Evolutionary conservation across 1,284 basidiomycete species (phyloP).

Genomic region (Cystodermella granulosa): DNA sequence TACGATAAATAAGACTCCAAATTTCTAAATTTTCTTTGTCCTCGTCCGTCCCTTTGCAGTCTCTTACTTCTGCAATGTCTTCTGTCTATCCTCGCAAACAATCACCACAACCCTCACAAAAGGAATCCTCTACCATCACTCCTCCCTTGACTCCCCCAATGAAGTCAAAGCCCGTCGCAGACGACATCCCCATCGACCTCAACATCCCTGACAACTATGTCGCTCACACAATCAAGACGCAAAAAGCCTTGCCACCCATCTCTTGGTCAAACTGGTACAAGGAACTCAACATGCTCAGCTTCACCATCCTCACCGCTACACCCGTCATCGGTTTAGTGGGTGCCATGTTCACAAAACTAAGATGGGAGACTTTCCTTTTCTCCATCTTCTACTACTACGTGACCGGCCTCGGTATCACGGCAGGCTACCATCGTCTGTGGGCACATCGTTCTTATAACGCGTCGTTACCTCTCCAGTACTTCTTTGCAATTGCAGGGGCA

Average conservation of each 20-base stretch:
- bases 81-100: conserved; percentile 25
- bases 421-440: conserved; percentile 91
- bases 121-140: conserved; percentile 10
- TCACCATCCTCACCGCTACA: conserved; percentile 63
- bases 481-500: conserved; percentile 72
- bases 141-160: conserved; percentile 11
- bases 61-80: conserved; percentile 17
- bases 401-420: conserved; percentile 76
- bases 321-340: conserved; percentile 72
- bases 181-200: conserved; percentile 52
- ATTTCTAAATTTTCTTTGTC: background rate
- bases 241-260: conserved; percentile 73
- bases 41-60: conserved; percentile 1
- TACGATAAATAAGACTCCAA: background rate
- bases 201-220: conserved; percentile 89
- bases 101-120: conserved; percentile 11
- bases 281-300: conserved; percentile 72
- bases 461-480: conserved; percentile 72
- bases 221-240: conserved; percentile 72
- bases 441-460: conserved; percentile 90
- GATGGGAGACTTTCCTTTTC: conserved; percentile 67
- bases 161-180: conserved; percentile 13
- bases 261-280: conserved; percentile 60
- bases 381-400: conserved; percentile 78
- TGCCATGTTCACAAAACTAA: conserved; percentile 54